phyloP scores from a whole-genome alignment of 371 early-diverging fungal genomes.

The Smittium mucronatum region DNA sequence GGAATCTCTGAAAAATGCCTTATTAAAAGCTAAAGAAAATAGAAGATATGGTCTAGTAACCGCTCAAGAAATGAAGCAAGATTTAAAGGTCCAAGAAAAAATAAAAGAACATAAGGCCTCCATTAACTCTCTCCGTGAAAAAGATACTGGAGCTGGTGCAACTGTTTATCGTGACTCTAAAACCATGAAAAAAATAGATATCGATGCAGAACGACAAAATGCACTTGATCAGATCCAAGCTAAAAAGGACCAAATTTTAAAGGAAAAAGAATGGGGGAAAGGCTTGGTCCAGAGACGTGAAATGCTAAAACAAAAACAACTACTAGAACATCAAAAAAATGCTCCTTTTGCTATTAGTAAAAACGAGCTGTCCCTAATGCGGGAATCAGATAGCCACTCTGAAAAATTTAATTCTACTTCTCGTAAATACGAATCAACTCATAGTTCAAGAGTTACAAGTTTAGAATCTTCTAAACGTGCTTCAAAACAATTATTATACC shows the following conservation, averaged over 20 bases:
- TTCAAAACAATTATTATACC: slow-evolving; percentile 12
- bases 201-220: slow-evolving; percentile 13
- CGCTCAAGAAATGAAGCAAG: slow-evolving; percentile 4
- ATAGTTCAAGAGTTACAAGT: neutral
- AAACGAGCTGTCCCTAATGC: slow-evolving; percentile 8
- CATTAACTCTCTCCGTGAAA: neutral
- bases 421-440: neutral
- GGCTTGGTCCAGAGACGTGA: slow-evolving; percentile 26
- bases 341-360: neutral
- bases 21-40: neutral
- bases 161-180: slow-evolving; percentile 33
- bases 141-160: neutral
- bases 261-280: slow-evolving; percentile 29
- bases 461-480: neutral
- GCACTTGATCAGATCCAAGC: slow-evolving; percentile 10
- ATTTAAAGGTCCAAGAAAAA: neutral
- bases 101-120: slow-evolving; percentile 1
- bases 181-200: slow-evolving; percentile 21
- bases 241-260: slow-evolving; percentile 7
- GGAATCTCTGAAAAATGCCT: neutral
- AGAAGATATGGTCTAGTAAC: slow-evolving; percentile 8
- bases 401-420: neutral
- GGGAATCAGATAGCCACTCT: slow-evolving; percentile 15
- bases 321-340: slow-evolving; percentile 14
- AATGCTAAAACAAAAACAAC: slow-evolving; percentile 10